Evolutionary conservation across 1,284 basidiomycete species (phyloP), one percentile per base, ranked within the genome.

Genomic region (Caloboletus firmus): DNA sequence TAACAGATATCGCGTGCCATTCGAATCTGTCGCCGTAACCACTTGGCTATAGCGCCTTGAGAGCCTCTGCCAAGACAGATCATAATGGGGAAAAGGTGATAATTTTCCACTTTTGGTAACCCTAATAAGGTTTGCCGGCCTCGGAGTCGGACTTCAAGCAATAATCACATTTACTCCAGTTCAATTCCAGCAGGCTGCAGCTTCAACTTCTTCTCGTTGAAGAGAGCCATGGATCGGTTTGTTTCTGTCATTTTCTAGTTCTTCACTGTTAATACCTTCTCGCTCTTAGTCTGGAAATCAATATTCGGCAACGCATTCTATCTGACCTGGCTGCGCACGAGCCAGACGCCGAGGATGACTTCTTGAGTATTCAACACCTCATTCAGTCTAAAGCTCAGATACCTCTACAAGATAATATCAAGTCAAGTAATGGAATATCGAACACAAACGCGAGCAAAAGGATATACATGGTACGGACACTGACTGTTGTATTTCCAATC

Each of bases 301-400:
- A 91, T 71, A 85, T 94, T 51, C 90, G 89, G 62, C 87, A 91
- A 66, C 80, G 83, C 59, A 89, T 95, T 59, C 75, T 96, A 32
- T 82, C 84, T 28, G 89, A 93, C 71, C 81, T 96, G 56, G 92
- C 91, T 4, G 73, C 77, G 30, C 88, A 84, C 66, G 75, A 86
- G 52, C 77, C 78, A 11, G 76, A 78, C 32, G 74, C 72, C 12
- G 70, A 78, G 52, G 75, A 79, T 45, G 79, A 79, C 53, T 63
- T 80, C 11, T 64, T 72, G 9, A 75, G 76, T 58, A 79, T 81
- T 22, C 78, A 82, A 58, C 76, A 82, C 47, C 67, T 85, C 36
- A 78, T 93, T 44, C 78, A 79, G 13, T 81, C 84, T 12, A 83
- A 82, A 59, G 83, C 86, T 11, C 79, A 80, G 35, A 42, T 40